These are phyloP conservation scores for Fennellomyces sp. DNA, from an alignment of 371 early-diverging fungal species.

Conservation along the genomic window DNA sequence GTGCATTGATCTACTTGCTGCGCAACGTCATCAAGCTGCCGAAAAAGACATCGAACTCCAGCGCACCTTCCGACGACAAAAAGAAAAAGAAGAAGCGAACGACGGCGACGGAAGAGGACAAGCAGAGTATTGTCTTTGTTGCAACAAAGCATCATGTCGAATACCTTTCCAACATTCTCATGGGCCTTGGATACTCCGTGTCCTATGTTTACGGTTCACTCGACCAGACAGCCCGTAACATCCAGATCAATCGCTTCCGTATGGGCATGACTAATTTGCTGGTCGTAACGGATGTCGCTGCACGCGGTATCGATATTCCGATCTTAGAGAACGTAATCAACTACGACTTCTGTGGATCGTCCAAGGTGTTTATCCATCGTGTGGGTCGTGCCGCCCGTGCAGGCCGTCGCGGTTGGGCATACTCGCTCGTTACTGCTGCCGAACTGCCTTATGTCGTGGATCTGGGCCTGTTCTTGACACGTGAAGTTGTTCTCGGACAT, in stretches of 20 bases:
- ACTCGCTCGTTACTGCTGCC: constrained; percentile 85
- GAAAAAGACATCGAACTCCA: constrained; percentile 40
- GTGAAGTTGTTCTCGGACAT: constrained; percentile 69
- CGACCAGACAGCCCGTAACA: constrained; percentile 91
- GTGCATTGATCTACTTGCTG: constrained; percentile 83
- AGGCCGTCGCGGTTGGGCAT: constrained; percentile 92
- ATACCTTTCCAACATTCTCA: constrained; percentile 79
- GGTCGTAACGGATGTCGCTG: constrained; percentile 99
- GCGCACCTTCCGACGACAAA: constrained; percentile 11
- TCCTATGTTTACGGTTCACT: constrained; percentile 95
- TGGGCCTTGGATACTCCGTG: constrained; percentile 68
- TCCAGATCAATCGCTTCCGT: constrained; percentile 85
- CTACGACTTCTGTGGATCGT: constrained; percentile 93
- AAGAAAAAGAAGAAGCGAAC: constrained; percentile 50
- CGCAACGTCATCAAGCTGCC: constrained; percentile 78
- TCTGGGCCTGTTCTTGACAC: constrained; percentile 88
- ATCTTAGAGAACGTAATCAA: constrained; percentile 96
- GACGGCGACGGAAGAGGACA: constrained; percentile 44
- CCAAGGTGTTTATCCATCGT: constrained; percentile 98
- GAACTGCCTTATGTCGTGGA: constrained; percentile 94
- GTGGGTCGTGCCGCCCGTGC: constrained; percentile 98
- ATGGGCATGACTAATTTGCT: constrained; percentile 78
- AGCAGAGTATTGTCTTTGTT: constrained; percentile 92
- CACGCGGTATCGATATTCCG: constrained; percentile 99
- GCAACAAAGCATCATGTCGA: constrained; percentile 98